Evolutionary conservation across 768 basidiomycete genomes (phyloP).

Genomic region (Kwoniella bestiolae): DNA sequence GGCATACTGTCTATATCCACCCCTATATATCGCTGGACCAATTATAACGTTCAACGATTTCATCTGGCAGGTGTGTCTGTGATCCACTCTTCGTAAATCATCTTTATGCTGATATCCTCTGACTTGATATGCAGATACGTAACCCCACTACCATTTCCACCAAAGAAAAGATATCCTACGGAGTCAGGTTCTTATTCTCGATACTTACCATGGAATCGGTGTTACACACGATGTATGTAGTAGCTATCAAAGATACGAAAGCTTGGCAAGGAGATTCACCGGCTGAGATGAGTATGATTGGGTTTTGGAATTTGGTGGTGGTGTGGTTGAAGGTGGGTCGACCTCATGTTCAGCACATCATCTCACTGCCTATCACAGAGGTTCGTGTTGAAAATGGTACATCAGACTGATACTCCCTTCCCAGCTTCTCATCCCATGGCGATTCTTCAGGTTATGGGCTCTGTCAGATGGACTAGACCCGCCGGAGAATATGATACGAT

Average conservation of each 20-base stretch:
- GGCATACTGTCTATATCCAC: constrained; percentile 86
- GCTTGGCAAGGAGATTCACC: constrained; percentile 76
- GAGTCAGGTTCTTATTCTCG: constrained; percentile 70
- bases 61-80: constrained; percentile 84
- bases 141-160: constrained; percentile 63
- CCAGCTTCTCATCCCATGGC: constrained; percentile 90
- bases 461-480: constrained; percentile 84
- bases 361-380: too few species aligned
- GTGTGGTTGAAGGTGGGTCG: constrained; percentile 89
- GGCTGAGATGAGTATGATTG: constrained; percentile 83
- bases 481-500: constrained; percentile 99
- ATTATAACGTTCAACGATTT: constrained; percentile 97
- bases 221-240: constrained; percentile 93
- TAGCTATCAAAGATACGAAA: constrained; percentile 81
- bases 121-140: constrained; percentile 62
- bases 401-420: not conserved
- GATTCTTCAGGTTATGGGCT: constrained; percentile 95
- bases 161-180: constrained; percentile 63
- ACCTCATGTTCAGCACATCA: not conserved
- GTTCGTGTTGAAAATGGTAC: too few species aligned
- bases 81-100: too few species aligned
- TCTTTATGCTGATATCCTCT: too few species aligned
- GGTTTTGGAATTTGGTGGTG: constrained; percentile 94
- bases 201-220: constrained; percentile 87
- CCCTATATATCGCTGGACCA: constrained; percentile 93